Evolutionary conservation across 176 grass and related monocot species (phyloP).

Genomic region (Ananas comosus): DNA sequence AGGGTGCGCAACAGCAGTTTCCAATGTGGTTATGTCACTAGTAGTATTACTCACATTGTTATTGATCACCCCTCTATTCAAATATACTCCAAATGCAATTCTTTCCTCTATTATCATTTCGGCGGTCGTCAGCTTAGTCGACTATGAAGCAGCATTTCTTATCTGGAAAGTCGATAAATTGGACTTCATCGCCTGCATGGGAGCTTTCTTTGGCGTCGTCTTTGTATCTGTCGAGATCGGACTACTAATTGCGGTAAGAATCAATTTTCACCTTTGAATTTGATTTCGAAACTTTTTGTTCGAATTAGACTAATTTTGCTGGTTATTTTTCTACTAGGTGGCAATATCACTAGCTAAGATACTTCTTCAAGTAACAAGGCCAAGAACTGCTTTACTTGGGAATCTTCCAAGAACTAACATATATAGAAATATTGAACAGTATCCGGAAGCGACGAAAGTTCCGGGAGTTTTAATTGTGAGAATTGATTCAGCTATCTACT

Average conservation of each 20-base stretch:
- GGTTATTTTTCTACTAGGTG: conserved; percentile 36
- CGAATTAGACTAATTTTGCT: conserved; percentile 1
- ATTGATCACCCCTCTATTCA: conserved; percentile 89
- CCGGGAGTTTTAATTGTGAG: conserved; percentile 65
- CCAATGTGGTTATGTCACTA: conserved; percentile 81
- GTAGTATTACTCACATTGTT: conserved; percentile 80
- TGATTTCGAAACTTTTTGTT: neutral
- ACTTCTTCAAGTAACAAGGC: conserved; percentile 95
- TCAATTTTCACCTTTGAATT: neutral
- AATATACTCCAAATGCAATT: conserved; percentile 89
- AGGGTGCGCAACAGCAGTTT: conserved; percentile 65
- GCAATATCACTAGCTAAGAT: conserved; percentile 86
- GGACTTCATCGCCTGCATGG: conserved; percentile 93
- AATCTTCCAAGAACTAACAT: conserved; percentile 73
- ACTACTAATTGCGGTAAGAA: conserved; percentile 84
- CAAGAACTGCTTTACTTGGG: conserved; percentile 75
- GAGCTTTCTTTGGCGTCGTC: conserved; percentile 84
- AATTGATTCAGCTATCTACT: conserved; percentile 93
- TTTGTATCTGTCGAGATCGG: conserved; percentile 84
- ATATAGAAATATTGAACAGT: conserved; percentile 82
- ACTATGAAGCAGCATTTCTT: conserved; percentile 73
- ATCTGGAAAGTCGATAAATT: conserved; percentile 98
- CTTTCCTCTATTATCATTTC: conserved; percentile 84
- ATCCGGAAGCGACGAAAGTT: conserved; percentile 76
- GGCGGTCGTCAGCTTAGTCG: conserved; percentile 61